Base-by-base conservation (phyloP, 306 rosid species). In the Prunus campanulata region DNA sequence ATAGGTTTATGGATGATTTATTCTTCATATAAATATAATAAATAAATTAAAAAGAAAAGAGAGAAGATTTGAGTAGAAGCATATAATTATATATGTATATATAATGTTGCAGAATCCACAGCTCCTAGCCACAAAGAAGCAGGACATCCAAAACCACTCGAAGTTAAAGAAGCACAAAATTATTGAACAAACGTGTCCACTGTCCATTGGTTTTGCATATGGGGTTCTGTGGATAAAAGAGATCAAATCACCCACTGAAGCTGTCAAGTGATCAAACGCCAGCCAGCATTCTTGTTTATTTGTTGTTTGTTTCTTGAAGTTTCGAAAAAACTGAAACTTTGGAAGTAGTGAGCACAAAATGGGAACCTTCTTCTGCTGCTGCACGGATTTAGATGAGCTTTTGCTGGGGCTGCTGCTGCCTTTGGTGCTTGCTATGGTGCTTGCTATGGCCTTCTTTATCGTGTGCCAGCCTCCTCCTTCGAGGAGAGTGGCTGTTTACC, bases 361-460 rank as follows among this genome's bases (percentile, higher is more conserved):
- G 84, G 75, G 78, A 56, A 56, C 44, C 57, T 6, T 16, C 9
- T 10, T 1, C 24, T 69, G 72, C 64, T 20, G 20, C 69, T 70
- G 77, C 22, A 15, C 0, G 1, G 66, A 66, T 15, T 9, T 44
- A 5, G 80, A 74, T 8, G 67, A 79, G 16, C 16, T 76, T 56
- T 68, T 84, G 80, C 56, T 81, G 56, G 88, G 86, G 29, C 16
- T 81, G 81, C 66, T 79, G 65, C 30, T 81, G 78, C 81, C 71
- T 74, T 24, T 79, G 51, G 77, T 79, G 48, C 54, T 84, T 27
- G 86, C 27, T 13, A 81, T 25, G 27, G 27, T 25, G 27, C 27
- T 25, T 25, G 27, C 79, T 13, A 81, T 86, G 87, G 82, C 83
- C 49, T 72, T 86, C 80, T 78, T 86, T 27, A 30, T 72, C 49